A percentile compares a stretch with the other conserved stretches of the same genome.
These are phyloP conservation scores for Penicillium expansum DNA, from an alignment of 2,329 filamentous ascomycete species.

Conservation along the genomic window DNA sequence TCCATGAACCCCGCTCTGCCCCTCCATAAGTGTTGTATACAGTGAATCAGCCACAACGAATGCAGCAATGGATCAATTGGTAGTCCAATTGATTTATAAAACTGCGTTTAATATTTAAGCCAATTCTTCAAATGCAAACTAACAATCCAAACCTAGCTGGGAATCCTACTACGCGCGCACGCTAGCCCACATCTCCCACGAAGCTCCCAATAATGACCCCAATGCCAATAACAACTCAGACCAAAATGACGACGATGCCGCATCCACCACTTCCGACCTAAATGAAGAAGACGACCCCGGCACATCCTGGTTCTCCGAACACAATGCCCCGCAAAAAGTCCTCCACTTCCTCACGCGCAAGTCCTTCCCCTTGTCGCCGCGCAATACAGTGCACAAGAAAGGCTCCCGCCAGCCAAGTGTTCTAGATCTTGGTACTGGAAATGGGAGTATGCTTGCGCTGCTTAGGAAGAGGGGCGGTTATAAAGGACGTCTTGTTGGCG, in stretches of 20 bases:
- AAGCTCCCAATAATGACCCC: slow-evolving; percentile 1
- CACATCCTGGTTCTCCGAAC: slow-evolving; percentile 95
- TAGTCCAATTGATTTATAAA: neutral
- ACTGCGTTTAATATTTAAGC: neutral
- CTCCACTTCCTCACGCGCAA: slow-evolving; percentile 62
- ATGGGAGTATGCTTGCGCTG: slow-evolving; percentile 86
- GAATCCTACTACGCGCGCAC: slow-evolving; percentile 50
- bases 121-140: neutral
- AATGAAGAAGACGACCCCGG: slow-evolving; percentile 74
- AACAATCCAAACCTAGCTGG: slow-evolving; percentile 57
- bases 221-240: slow-evolving; percentile 54
- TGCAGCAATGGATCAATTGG: neutral
- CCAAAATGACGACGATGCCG: slow-evolving; percentile 12
- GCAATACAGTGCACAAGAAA: slow-evolving; percentile 27
- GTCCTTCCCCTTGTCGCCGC: slow-evolving; percentile 45
- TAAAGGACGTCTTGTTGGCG: slow-evolving; percentile 70
- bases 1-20: slow-evolving; percentile 7
- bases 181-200: slow-evolving; percentile 36
- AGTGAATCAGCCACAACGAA: neutral
- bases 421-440: slow-evolving; percentile 89
- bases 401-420: slow-evolving; percentile 45
- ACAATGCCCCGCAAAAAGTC: slow-evolving; percentile 79
- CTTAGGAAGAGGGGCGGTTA: slow-evolving; percentile 66
- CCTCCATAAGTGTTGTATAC: neutral
- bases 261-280: slow-evolving; percentile 49